Evolutionary conservation across 2,329 filamentous ascomycete genomes (phyloP), one percentile per base, ranked within the genome.

Genomic region (Graphilbum ipis-grandicollis): DNA sequence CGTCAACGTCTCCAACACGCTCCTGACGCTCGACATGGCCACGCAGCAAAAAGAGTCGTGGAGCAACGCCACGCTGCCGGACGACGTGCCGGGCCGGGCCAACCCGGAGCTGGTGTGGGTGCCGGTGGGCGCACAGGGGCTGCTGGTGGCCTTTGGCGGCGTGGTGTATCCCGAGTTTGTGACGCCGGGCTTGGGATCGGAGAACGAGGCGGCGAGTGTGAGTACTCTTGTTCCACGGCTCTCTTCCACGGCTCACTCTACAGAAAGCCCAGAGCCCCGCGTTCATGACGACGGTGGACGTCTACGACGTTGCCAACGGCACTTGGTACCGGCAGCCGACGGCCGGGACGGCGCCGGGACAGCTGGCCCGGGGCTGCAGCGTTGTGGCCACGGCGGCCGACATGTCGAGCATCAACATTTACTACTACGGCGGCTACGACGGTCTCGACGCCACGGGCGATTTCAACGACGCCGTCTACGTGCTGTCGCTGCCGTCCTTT

Each of bases 401-500:
- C 49, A 65, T 63, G 25, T 80, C 78, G 10, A 84, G 76, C 40
- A 81, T 78, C 54, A 85, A 86, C 50, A 75, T 92, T 35, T 86
- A 88, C 59, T 83, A 82, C 57, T 90, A 84, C 47, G 83, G 80
- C 14, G 83, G 83, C 0, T 86, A 79, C 48, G 57, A 72, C 39
- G 72, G 69, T 0, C 44, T 74, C 6, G 40, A 65, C 39, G 21
- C 41, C 0, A 36, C 32, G 0, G 41, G 55, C 0, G 41, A 52
- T 14, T 69, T 62, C 44, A 63, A 53, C 37, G 73, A 84, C 41
- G 79, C 82, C 33, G 78, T 88, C 52, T 90, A 80, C 80, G 76
- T 85, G 18, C 60, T 90, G 12, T 82, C 80, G 0, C 58, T 92
- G 6, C 83, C 83, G 0, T 77, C 76, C 0, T 92, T 92, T 51